A percentile compares a stretch with the other conserved stretches of the same genome.
Evolutionary conservation across 2,329 filamentous ascomycete genomes (phyloP).

Genomic region (Acrocalymma vagum): DNA sequence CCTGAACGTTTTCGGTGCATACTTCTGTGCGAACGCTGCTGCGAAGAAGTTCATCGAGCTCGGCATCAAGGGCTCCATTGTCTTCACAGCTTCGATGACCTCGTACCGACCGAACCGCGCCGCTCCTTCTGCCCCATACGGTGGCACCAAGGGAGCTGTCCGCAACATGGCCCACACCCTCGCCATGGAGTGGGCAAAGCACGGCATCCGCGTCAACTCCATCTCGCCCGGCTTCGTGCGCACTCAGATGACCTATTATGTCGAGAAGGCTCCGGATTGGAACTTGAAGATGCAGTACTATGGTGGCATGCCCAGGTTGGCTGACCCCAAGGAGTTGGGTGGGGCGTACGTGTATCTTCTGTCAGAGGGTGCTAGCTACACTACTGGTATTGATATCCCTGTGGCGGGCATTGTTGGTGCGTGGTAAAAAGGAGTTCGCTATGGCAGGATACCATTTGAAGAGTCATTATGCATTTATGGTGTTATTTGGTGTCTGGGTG

Average conservation of each 20-base stretch:
- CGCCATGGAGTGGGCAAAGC: slow-evolving; percentile 84
- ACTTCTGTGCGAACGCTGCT: slow-evolving; percentile 56
- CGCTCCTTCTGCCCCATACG: slow-evolving; percentile 60
- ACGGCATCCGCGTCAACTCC: slow-evolving; percentile 82
- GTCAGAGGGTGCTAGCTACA: slow-evolving; percentile 58
- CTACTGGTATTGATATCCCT: slow-evolving; percentile 59
- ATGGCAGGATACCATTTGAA: too few relatives aligned
- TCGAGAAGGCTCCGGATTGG: slow-evolving; percentile 60
- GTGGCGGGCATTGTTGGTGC: slow-evolving; percentile 59
- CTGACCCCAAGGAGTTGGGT: slow-evolving; percentile 60
- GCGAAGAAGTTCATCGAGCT: slow-evolving; percentile 56
- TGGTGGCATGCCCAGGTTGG: slow-evolving; percentile 61
- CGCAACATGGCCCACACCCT: slow-evolving; percentile 63
- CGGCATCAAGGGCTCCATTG: slow-evolving; percentile 57
- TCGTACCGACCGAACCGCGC: slow-evolving; percentile 60
- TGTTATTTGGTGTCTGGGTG: slow-evolving; percentile 26
- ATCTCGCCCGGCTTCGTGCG: slow-evolving; percentile 90
- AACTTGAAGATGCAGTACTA: slow-evolving; percentile 63
- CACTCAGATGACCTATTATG: slow-evolving; percentile 66
- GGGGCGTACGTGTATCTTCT: slow-evolving; percentile 60
- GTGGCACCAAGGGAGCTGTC: slow-evolving; percentile 53
- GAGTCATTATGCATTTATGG: neutral
- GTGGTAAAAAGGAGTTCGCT: slow-evolving; percentile 35
- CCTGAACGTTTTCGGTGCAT: slow-evolving; percentile 59
- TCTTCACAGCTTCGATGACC: slow-evolving; percentile 61